Base-by-base conservation (phyloP, 202 grass and related monocot species). In the Hordeum pubiflorum region DNA sequence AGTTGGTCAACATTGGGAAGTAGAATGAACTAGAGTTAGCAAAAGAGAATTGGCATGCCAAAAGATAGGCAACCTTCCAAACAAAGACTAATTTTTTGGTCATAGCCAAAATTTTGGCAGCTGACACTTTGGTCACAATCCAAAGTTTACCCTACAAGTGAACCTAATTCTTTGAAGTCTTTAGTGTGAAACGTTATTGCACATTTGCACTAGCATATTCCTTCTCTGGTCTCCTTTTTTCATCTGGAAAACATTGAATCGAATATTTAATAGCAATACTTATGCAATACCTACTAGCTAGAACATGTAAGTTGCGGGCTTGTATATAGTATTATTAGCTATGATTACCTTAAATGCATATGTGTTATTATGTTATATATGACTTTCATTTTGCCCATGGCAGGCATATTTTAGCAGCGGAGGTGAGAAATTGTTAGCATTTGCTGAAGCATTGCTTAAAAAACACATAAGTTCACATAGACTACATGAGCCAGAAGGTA, bases 401-500 rank as follows among this genome's bases (percentile, higher is more conserved):
- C 79, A 99, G 96, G 92, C 89, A 44, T 76, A 80, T 67, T 90
- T 91, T 67, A 95, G 60, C 71, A 88, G 64, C 20, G 91, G 88
- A 62, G 88, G 92, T 69, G 80, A 87, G 39, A 95, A 95, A 90
- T 84, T 99, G 82, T 80, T 95, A 61, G 84, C 83, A 13, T 82
- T 99, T 31, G 92, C 96, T 58, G 96, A 98, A 86, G 96, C 90
- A 23, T 91, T 98, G 82, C 87, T 98, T 21, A 98, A 95, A 79
- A 98, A 98, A 71, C 95, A 98, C 80, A 97, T 97, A 50, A 90
- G 10, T 92, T 92, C 86, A 18, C 89, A 94, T 89, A 93, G 92
- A 78, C 87, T 97, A 83, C 95, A 98, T 91, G 95, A 94, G 41
- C 92, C 92, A 50, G 95, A 98, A 94, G 95, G 95, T 98, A 79